A percentile compares a stretch with the other conserved stretches of the same genome.
These are phyloP conservation scores for Paramecium sonneborni DNA, from an alignment of 73 alveolate species.

Conservation along the genomic window DNA sequence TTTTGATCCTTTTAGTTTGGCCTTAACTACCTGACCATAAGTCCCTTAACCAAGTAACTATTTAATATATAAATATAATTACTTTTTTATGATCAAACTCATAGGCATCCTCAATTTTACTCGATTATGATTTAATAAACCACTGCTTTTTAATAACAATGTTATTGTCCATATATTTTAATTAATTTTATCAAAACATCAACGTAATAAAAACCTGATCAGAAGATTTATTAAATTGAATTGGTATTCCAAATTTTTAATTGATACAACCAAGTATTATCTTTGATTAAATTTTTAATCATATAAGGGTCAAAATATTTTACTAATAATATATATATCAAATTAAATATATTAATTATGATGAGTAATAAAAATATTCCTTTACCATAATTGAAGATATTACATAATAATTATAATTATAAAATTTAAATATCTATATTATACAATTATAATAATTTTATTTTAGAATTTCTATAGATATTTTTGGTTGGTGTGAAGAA, in stretches of 20 bases:
- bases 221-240: neutral
- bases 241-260: neutral
- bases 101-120: slow-evolving; percentile 54
- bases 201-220: neutral
- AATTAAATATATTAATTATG: too few species aligned
- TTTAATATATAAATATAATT: neutral
- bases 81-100: slow-evolving; percentile 56
- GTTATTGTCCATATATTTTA: neutral
- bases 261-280: too few species aligned
- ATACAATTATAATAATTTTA: too few species aligned
- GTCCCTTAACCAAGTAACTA: slow-evolving; percentile 57
- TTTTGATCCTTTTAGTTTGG: slow-evolving; percentile 52
- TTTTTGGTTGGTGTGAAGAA: too few species aligned
- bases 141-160: slow-evolving; percentile 59
- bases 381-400: too few species aligned
- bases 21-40: slow-evolving; percentile 64
- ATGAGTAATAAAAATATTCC: too few species aligned
- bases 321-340: too few species aligned
- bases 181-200: neutral
- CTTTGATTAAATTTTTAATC: too few species aligned
- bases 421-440: too few species aligned
- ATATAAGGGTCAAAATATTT: too few species aligned
- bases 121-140: slow-evolving; percentile 54
- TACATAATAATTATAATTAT: too few species aligned
- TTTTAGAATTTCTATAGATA: too few species aligned